A percentile compares a stretch with the other conserved stretches of the same genome.
These are phyloP conservation scores for Spongispora temasekensis DNA, from an alignment of 1,284 basidiomycete species.

Conservation along the genomic window DNA sequence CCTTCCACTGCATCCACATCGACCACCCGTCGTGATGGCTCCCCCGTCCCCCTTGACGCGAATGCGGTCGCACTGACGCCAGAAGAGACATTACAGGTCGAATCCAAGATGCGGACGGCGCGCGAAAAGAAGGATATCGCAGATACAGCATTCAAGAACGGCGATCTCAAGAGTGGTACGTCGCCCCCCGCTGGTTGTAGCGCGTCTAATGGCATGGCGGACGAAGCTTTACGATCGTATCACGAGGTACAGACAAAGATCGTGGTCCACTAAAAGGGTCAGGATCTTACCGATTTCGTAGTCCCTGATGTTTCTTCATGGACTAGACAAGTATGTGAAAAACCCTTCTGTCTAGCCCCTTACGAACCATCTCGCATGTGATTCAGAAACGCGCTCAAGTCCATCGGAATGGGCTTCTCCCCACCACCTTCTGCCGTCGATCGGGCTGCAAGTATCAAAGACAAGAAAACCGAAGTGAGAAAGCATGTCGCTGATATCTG, in stretches of 20 bases:
- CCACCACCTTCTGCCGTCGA: conserved; percentile 31
- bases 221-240: conserved; percentile 62
- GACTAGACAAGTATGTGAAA: conserved; percentile 62
- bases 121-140: conserved; percentile 70
- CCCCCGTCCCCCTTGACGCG: conserved; percentile 20
- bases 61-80: conserved; percentile 22
- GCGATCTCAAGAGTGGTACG: conserved; percentile 63
- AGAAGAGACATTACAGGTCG: conserved; percentile 30
- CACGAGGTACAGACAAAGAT: conserved; percentile 51
- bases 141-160: conserved; percentile 74
- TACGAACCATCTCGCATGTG: not conserved
- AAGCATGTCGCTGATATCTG: not conserved
- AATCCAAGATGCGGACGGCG: conserved; percentile 58
- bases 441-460: conserved; percentile 41
- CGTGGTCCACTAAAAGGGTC: not conserved
- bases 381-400: conserved; percentile 51
- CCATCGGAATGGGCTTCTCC: conserved; percentile 41
- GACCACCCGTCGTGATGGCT: not conserved
- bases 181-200: conserved; percentile 5
- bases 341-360: not conserved
- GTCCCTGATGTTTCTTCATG: conserved; percentile 69
- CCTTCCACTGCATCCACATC: conserved; percentile 3
- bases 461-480: conserved; percentile 55
- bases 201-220: conserved; percentile 10
- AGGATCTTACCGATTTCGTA: conserved; percentile 29